Evolutionary conservation across 179 eudicot genomes (phyloP).

Genomic region (Heliamphora pulchella): DNA sequence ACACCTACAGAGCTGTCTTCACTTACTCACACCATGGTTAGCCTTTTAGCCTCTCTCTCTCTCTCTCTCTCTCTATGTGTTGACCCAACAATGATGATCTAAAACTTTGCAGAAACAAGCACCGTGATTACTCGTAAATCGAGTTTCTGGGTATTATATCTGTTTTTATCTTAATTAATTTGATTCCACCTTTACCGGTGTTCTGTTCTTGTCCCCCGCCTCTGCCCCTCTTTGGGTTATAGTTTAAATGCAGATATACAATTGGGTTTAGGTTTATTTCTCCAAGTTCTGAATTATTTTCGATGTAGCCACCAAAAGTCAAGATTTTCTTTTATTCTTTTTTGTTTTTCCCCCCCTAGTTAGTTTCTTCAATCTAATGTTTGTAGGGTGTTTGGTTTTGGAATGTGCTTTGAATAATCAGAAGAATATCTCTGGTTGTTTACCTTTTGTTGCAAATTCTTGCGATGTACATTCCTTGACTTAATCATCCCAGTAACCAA

Average conservation of each 20-base stretch:
- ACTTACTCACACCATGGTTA: constrained; percentile 93
- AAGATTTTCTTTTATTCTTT: background rate
- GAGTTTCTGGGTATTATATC: background rate
- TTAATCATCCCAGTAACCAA: background rate
- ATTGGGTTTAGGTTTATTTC: constrained; percentile 9
- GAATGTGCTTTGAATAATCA: background rate
- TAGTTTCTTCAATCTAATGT: background rate
- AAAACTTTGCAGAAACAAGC: constrained; percentile 8
- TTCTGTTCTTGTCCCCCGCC: background rate
- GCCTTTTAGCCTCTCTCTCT: background rate
- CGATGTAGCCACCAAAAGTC: background rate
- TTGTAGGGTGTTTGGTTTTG: background rate
- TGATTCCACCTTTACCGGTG: background rate
- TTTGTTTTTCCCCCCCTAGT: too few relatives aligned
- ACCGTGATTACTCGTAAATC: constrained; percentile 14
- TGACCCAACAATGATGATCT: constrained; percentile 6
- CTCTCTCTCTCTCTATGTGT: background rate
- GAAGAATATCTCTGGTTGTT: background rate
- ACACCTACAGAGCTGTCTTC: constrained; percentile 88
- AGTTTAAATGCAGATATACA: background rate
- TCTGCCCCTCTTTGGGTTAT: background rate
- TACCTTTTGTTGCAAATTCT: constrained; percentile 8
- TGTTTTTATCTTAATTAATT: background rate
- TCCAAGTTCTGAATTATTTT: background rate
- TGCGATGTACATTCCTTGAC: background rate